Conservation (phyloP, 83 land plant genomes). For the Isoetes engelmannii region DNA sequence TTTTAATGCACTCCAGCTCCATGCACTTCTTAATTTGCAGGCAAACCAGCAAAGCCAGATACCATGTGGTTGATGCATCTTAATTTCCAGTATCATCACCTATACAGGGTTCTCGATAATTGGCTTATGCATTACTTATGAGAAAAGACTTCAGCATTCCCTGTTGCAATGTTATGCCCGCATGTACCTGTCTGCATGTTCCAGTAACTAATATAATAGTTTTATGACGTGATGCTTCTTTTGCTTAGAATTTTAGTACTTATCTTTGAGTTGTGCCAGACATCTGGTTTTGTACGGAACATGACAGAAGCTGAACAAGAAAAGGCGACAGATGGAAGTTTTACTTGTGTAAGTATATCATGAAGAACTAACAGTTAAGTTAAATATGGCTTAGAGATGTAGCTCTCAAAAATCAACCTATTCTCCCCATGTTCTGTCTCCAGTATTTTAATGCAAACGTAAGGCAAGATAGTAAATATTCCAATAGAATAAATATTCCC, state of each 20-base stretch:
- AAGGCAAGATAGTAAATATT: too few relatives aligned
- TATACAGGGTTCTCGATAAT: not conserved
- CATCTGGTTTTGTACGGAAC: constrained; percentile 43
- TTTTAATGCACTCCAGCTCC: not conserved
- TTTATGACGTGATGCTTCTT: not conserved
- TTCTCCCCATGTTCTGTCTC: too few relatives aligned
- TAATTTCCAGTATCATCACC: not conserved
- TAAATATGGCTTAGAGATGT: too few relatives aligned
- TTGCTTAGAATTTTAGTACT: not conserved
- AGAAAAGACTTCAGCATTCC: not conserved
- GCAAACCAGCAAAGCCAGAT: not conserved
- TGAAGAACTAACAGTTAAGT: not conserved
- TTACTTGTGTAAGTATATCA: constrained; percentile 42
- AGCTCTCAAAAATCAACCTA: too few relatives aligned
- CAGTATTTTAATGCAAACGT: too few relatives aligned
- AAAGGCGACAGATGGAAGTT: constrained; percentile 62
- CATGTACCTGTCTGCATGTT: not conserved
- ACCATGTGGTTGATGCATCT: not conserved
- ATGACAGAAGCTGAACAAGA: constrained; percentile 39
- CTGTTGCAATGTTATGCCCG: not conserved
- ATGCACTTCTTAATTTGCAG: not conserved
- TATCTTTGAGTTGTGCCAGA: constrained; percentile 21
- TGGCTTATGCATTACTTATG: not conserved
- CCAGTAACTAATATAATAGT: not conserved
- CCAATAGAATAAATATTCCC: too few relatives aligned